These are phyloP conservation scores for Paratinospora sagittata DNA, from an alignment of 164 flowering plant species.

Conservation along the genomic window DNA sequence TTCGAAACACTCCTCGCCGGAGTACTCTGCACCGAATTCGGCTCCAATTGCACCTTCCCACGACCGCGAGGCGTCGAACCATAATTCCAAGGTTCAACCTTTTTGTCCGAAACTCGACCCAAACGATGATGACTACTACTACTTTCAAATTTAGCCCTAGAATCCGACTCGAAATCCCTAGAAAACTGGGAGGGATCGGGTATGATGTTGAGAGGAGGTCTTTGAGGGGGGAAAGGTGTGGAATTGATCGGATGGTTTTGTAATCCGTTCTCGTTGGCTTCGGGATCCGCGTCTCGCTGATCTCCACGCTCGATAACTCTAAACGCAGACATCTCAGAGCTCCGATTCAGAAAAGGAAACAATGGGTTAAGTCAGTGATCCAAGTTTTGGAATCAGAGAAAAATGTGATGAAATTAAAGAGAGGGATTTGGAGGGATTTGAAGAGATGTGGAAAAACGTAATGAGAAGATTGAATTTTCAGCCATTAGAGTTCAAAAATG, in stretches of 20 bases:
- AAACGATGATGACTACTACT: not conserved
- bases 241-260: conserved; percentile 19
- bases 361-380: not conserved
- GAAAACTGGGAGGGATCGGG: conserved; percentile 49
- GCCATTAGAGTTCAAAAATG: not conserved
- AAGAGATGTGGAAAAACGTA: no score
- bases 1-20: conserved; percentile 37
- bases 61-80: conserved; percentile 28
- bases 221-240: conserved; percentile 28
- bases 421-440: no score
- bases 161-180: conserved; percentile 21
- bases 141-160: conserved; percentile 20
- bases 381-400: not conserved
- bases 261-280: conserved; percentile 43
- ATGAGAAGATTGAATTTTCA: not conserved
- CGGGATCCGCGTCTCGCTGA: conserved; percentile 14
- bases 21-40: conserved; percentile 51
- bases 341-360: not conserved
- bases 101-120: conserved; percentile 13
- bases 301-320: not conserved
- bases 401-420: not conserved
- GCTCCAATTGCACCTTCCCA: conserved; percentile 40
- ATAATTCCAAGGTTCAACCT: conserved; percentile 12
- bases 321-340: conserved; percentile 2
- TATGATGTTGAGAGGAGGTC: conserved; percentile 54